Evolutionary conservation across 768 basidiomycete species (phyloP).

Genomic region (Auriscalpium microsporum): DNA sequence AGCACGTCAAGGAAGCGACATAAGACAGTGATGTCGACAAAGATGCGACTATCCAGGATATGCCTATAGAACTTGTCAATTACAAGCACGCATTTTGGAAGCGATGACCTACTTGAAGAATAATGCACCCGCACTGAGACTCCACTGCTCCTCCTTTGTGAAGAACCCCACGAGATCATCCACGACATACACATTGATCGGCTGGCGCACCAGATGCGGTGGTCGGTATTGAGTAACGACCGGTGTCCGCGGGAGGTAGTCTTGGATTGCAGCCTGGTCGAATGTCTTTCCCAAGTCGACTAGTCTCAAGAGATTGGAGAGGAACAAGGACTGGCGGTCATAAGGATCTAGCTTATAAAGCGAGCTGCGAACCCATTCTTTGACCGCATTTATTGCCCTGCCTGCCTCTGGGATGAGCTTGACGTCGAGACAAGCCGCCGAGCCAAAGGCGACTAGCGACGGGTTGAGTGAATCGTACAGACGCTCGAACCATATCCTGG

Average conservation of each 20-base stretch:
- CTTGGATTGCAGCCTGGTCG: conserved; percentile 2
- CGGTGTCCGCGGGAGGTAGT: conserved; percentile 1
- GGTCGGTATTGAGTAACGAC: not conserved
- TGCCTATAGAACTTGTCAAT: not conserved
- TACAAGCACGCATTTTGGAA: not conserved
- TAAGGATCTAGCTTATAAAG: not conserved
- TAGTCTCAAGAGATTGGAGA: conserved; percentile 5
- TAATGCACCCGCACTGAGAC: conserved; percentile 1
- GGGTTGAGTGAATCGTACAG: conserved; percentile 11
- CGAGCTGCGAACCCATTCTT: conserved; percentile 8
- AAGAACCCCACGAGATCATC: conserved; percentile 1
- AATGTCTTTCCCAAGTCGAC: conserved; percentile 10
- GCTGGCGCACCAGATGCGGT: not conserved
- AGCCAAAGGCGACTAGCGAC: conserved; percentile 3
- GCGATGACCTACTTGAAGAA: conserved; percentile 1
- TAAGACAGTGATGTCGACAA: conserved; percentile 1
- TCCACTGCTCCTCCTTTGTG: not conserved
- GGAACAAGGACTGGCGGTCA: not conserved
- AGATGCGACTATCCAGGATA: conserved; percentile 1
- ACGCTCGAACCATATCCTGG: conserved; percentile 9
- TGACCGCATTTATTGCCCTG: conserved; percentile 1
- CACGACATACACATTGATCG: not conserved
- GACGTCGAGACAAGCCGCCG: not conserved
- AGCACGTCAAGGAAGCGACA: conserved; percentile 9
- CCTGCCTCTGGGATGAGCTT: not conserved